phyloP scores from a whole-genome alignment of 2,329 filamentous ascomycete species.

The Fusarium xylarioides region DNA sequence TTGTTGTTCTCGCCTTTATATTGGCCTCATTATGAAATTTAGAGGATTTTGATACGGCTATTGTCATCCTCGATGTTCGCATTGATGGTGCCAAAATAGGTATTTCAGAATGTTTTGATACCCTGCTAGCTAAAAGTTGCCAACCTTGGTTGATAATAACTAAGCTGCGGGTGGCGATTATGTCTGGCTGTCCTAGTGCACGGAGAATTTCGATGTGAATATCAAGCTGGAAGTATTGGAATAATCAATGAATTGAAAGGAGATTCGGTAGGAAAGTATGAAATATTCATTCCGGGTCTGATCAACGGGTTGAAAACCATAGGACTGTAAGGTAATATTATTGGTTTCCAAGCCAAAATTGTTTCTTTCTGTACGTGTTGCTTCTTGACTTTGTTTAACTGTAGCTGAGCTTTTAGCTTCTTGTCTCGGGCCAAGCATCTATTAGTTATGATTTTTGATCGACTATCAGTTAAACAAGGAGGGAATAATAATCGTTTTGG shows the following conservation, averaged over 20 bases:
- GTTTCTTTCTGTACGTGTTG: not conserved
- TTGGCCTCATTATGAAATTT: not conserved
- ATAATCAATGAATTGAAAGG: not conserved
- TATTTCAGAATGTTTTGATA: not conserved
- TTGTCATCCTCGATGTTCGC: not conserved
- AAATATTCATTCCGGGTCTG: not conserved
- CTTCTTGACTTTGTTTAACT: not conserved
- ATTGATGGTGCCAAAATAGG: not conserved
- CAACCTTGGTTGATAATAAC: not conserved
- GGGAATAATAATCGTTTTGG: not conserved
- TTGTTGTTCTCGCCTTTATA: not conserved
- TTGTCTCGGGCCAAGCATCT: not conserved
- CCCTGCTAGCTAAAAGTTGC: not conserved
- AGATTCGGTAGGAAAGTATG: not conserved
- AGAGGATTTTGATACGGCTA: not conserved
- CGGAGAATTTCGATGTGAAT: not conserved
- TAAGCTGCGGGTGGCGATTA: not conserved
- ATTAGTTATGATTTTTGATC: not conserved
- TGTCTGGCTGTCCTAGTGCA: not conserved
- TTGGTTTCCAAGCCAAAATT: not conserved
- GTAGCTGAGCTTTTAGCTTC: not conserved
- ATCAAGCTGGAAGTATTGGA: not conserved
- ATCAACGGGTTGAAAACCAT: not conserved
- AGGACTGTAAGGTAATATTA: not conserved
- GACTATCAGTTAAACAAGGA: not conserved